phyloP scores from a whole-genome alignment of 2,329 filamentous ascomycete species.

The Calonectria hongkongensis region DNA sequence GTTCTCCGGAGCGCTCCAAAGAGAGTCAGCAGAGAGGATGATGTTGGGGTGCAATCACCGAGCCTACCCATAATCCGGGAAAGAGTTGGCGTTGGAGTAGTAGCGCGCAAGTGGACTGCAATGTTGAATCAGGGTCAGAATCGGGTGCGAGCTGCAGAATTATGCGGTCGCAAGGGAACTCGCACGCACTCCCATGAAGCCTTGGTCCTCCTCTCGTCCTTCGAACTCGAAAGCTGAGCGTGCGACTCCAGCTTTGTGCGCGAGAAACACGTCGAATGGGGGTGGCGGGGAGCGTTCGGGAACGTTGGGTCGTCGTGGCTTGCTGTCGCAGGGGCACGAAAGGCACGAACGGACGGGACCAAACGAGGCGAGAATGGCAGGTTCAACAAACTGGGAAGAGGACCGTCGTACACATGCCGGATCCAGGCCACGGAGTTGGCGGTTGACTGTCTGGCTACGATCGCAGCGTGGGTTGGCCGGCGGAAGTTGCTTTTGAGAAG shows the following conservation, averaged over 20 bases:
- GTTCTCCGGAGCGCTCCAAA: constrained; percentile 52
- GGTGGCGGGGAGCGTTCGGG: constrained; percentile 29
- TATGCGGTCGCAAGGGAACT: constrained; percentile 37
- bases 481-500: constrained; percentile 37
- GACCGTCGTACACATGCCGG: constrained; percentile 23
- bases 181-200: constrained; percentile 58
- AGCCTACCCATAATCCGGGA: constrained; percentile 66
- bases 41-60: constrained; percentile 34
- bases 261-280: constrained; percentile 45
- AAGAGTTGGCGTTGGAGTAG: constrained; percentile 60
- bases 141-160: constrained; percentile 32
- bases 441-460: constrained; percentile 20
- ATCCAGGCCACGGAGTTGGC: constrained; percentile 13
- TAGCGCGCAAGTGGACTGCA: constrained; percentile 60
- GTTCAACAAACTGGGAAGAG: not conserved
- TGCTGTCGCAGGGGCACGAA: not conserved
- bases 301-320: constrained; percentile 16
- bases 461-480: constrained; percentile 17
- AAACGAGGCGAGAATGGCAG: not conserved
- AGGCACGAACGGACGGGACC: not conserved
- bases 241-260: constrained; percentile 56
- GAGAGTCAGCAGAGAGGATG: constrained; percentile 47
- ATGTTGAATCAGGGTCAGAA: constrained; percentile 39
- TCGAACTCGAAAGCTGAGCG: constrained; percentile 46
- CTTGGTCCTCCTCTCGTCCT: constrained; percentile 49